phyloP scores from a whole-genome alignment of 2,329 filamentous ascomycete genomes.

The Paecilomyces variotii region DNA sequence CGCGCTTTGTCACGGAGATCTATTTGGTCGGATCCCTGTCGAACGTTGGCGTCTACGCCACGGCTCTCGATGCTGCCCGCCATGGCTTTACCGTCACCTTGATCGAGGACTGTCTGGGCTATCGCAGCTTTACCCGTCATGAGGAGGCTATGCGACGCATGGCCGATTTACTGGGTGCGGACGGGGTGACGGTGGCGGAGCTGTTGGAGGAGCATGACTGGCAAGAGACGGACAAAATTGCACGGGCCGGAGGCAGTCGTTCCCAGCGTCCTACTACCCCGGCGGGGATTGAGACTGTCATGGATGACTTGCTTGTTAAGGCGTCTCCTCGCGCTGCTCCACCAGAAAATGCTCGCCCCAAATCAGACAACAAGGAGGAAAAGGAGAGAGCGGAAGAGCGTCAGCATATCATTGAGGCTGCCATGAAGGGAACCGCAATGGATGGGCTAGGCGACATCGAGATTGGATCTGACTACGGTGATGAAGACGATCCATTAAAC shows the following conservation, averaged over 20 bases:
- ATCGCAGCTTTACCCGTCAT: conserved; percentile 61
- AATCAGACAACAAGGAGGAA: background rate
- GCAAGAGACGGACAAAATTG: conserved; percentile 33
- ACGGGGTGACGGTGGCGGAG: conserved; percentile 52
- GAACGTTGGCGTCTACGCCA: conserved; percentile 85
- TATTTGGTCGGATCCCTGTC: conserved; percentile 81
- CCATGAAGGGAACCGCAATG: background rate
- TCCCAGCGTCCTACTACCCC: conserved; percentile 12
- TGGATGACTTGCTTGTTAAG: conserved; percentile 27
- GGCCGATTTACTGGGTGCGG: conserved; percentile 65
- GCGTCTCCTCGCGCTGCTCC: conserved; percentile 5
- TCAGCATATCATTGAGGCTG: background rate
- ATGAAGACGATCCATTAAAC: background rate
- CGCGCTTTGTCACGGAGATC: conserved; percentile 79
- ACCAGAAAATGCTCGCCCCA: conserved; percentile 3
- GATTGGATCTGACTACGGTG: background rate
- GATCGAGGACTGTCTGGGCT: conserved; percentile 82
- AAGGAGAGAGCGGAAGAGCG: background rate
- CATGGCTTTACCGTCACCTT: conserved; percentile 84
- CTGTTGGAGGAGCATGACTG: conserved; percentile 45
- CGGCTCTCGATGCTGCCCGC: conserved; percentile 78
- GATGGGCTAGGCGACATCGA: background rate
- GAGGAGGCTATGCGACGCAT: conserved; percentile 62
- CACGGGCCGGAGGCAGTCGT: conserved; percentile 11
- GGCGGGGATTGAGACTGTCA: conserved; percentile 26